Base-by-base conservation (phyloP, 2,329 filamentous ascomycete species). In the Pseudocercospora eumusae region DNA sequence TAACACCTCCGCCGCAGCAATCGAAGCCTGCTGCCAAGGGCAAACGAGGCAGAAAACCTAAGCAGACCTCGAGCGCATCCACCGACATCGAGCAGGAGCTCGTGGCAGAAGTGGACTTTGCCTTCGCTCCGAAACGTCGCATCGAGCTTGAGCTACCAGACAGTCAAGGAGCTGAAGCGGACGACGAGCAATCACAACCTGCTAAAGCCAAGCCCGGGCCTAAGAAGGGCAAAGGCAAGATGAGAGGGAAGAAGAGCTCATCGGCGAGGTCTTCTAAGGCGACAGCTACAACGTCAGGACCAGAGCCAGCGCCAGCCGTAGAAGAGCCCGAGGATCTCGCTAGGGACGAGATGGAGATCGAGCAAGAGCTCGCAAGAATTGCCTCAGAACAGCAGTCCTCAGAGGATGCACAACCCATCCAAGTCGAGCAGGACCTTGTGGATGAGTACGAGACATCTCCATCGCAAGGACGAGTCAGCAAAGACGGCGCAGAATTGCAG, bases 361-460 rank as follows among this genome's bases (percentile, higher is more conserved):
- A 74, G 56, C 65, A 67, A n/a, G 72, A 74, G 60, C 67, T 74
- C 13, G 66, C 65, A 10, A 68, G 71, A 31, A 74, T 74, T 40
- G 71, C 70, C 7, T 61, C 66, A 3, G 69, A 74, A 54, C 64
- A 74, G 33, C 62, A 57, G 13, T 65, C 69, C 4, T 63, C 64
- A 70, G 66, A 66, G 55, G 57, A 56, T 5, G 28, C 52, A 33
- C 27, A 20, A 9, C 62, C 65, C 28, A 56, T 72, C 1, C 60
- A 67, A 55, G 53, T 55, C 8, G 70, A 73, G 56, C 72, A 74
- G 50, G 71, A 72, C 28, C 64, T 65, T 15, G 47, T 60, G 57
- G 71, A 78, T 70, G 71, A 80, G 71, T 73, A 69, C 65, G 73
- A 75, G 57, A 68, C 71, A 0, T 72, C 75, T 15, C 75, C 75